A percentile compares a stretch with the other conserved stretches of the same genome.
Evolutionary conservation across 805 yeast species (phyloP).

Genomic region (Kodamaea hsintzibuensis): DNA sequence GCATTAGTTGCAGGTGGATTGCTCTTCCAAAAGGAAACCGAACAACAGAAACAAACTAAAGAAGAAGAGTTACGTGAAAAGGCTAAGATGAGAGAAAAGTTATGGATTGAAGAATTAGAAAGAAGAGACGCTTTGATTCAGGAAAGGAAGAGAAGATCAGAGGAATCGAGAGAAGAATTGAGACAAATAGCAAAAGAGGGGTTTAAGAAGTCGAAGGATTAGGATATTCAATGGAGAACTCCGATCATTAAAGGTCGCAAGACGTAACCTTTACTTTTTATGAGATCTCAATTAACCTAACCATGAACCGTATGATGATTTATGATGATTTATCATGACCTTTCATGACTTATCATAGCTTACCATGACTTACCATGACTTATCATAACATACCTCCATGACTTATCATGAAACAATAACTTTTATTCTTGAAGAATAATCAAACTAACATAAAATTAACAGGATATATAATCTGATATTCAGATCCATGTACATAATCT

Average conservation of each 20-base stretch:
- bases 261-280: too few relatives aligned
- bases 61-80: slow-evolving; percentile 71
- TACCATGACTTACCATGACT: too few relatives aligned
- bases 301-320: too few relatives aligned
- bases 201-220: slow-evolving; percentile 19
- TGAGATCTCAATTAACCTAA: too few relatives aligned
- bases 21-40: slow-evolving; percentile 56
- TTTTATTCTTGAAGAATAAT: too few relatives aligned
- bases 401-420: too few relatives aligned
- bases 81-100: slow-evolving; percentile 79
- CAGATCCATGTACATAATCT: neutral
- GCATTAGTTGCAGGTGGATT: slow-evolving; percentile 83
- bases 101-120: slow-evolving; percentile 91
- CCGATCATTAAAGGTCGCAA: too few relatives aligned
- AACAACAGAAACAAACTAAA: slow-evolving; percentile 46
- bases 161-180: slow-evolving; percentile 51
- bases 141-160: slow-evolving; percentile 67
- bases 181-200: slow-evolving; percentile 36
- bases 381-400: too few relatives aligned
- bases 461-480: neutral
- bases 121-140: slow-evolving; percentile 77
- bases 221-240: too few relatives aligned
- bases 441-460: too few relatives aligned
- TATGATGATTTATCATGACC: too few relatives aligned
- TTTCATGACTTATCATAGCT: too few relatives aligned